Evolutionary conservation across 2,329 filamentous ascomycete species (phyloP), one percentile per base, ranked within the genome.

Genomic region (Volutella citrinella): DNA sequence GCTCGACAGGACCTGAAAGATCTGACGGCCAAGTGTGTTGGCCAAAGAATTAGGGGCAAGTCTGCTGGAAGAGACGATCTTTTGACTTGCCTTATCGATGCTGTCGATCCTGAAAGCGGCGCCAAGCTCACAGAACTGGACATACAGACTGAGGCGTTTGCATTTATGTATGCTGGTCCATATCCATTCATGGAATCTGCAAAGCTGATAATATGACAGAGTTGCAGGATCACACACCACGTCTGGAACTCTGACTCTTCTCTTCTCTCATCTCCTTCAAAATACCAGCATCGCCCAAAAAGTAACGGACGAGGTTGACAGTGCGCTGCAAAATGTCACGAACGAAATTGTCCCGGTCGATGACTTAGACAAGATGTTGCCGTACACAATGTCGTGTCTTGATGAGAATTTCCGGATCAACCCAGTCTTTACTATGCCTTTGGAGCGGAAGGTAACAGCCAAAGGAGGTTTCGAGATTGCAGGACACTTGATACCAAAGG

Each of bases 141-240:
- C 13, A 26, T 38, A 6, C 9, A 38, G 8, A 38, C 35, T 4
- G 35, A 38, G 10, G 30, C 30, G n/a, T 38, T 33, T 17, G 30
- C 35, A 6, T 21, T 30, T 13, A 33, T 38, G 26, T 38, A 29
- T n/a, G 35, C 25, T n/a, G n/a, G n/a, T n/a, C n/a, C n/a, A n/a
- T n/a, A n/a, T n/a, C n/a, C n/a, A n/a, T n/a, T n/a, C n/a, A n/a
- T n/a, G n/a, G n/a, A n/a, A n/a, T n/a, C n/a, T n/a, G n/a, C n/a
- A n/a, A n/a, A 17, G 13, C 15, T 16, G 13, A 19, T 32, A 17
- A 27, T 17, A 13, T 6, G 12, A 11, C 10, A 33, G 26, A 13
- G 30, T 38, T 13, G 35, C 35, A 11, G 30, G 30, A 5, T 38
- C 35, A 5, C 35, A 38, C 13, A 38, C 35, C 4, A 33, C 35